Base-by-base conservation (phyloP, 352 stramenopile species). In the Sclerospora graminicola region DNA sequence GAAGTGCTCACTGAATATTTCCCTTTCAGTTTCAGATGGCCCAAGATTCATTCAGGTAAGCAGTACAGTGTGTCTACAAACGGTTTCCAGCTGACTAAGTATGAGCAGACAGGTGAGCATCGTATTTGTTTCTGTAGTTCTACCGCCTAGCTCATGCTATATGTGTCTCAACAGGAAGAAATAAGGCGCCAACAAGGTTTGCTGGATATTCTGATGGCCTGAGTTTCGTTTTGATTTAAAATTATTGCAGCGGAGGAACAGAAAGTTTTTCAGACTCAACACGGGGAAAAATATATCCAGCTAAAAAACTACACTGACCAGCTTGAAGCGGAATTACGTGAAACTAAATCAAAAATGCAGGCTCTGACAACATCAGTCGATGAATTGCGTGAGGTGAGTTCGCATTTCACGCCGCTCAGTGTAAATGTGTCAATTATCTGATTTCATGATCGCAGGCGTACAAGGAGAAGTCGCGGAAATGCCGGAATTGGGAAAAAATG, bases 401-500 rank as follows among this genome's bases (percentile, higher is more conserved):
- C 4, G 43, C 41, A 2, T 19, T 21, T 33, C 14, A 24, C 31
- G 23, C n/a, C 34, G 11, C 26, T 33, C n/a, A 15, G 14, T 20
- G n/a, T 24, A 15, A 33, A 21, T 5, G 4, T 21, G 16, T 5
- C 43, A 10, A 36, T 20, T 52, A 6, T 19, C 28, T 7, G 21
- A 20, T 14, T 51, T 8, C 20, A 29, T 2, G 15, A 14, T 30
- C 1, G 5, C 13, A 90, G 80, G 78, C 80, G 20, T 92, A 89
- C 68, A 89, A 89, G 36, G 80, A 92, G 21, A 92, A 89, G 43
- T 81, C 80, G 8, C 50, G 77, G 34, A 89, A 89, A 62, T 92
- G 80, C 51, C 59, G 80, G 9, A 89, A 89, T 54, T 92, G 77
- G 76, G 80, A 92, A 54, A 92, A 89, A 57, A 89, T 92, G 77